Evolutionary conservation across 2,329 filamentous ascomycete genomes (phyloP), one percentile per base, ranked within the genome.

Genomic region (Fusarium secorum): DNA sequence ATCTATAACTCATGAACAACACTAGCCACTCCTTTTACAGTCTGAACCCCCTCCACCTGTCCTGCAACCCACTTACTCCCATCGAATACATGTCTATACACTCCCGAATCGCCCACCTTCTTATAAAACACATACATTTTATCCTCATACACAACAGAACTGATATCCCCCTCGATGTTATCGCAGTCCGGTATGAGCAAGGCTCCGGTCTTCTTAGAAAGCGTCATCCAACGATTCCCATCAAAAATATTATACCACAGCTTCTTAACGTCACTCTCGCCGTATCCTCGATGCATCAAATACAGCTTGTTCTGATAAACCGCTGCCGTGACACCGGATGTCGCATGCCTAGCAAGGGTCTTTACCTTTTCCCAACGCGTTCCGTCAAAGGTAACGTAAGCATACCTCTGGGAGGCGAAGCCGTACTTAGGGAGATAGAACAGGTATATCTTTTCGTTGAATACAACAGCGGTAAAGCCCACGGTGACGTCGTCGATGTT

Each of bases 341-440:
- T 28, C 11, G 11, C 14, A 0, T 11, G 1, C 9, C 2, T 0
- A 8, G 0, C 0, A 39, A 35, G 2, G 9, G 10, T 35, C 7
- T 11, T 0, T 11, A 1, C 18, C 17, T 24, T 15, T 4, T 18
- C 35, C 49, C 49, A 52, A 3, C 14, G n/a, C 5, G 7, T 18
- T 15, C 49, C 32, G 7, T 52, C 49, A 13, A 38, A 52, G 5
- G 15, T 3, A n/a, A 30, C 11, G 4, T 30, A 52, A 1, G 14
- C 1, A 41, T 17, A 22, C 49, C 5, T 15, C 4, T 0, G 3
- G 17, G 3, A 20, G 4, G 24, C 2, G 15, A 9, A 3, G 8
- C 26, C 20, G 11, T 20, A 22, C 14, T 5, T 26, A 3, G 4
- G 7, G 2, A 35, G 33, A n/a, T 52, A 52, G 49, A 38, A 52